These are phyloP conservation scores for Pythium myriotylum DNA, from an alignment of 352 stramenopile genomes.

Conservation along the genomic window DNA sequence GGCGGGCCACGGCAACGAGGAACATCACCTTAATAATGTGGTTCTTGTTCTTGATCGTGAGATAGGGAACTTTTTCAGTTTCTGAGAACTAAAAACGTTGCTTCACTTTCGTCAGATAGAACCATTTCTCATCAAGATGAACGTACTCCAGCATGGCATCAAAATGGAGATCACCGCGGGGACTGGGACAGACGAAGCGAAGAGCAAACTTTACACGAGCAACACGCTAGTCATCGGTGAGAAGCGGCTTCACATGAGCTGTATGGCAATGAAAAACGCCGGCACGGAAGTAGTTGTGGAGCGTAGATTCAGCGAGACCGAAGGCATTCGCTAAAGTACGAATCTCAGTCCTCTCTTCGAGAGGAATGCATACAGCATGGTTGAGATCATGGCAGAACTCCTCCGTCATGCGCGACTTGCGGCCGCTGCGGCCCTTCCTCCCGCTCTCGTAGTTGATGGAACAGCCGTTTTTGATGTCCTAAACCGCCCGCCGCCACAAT, in stretches of 20 bases:
- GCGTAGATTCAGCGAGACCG: conserved; percentile 1
- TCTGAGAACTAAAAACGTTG: not conserved
- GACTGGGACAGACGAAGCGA: not conserved
- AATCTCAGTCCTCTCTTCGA: too few species aligned
- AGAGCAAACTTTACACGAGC: conserved; percentile 1
- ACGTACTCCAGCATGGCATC: conserved; percentile 5
- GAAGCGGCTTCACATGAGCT: conserved; percentile 1
- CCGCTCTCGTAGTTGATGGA: too few species aligned
- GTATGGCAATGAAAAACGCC: not conserved
- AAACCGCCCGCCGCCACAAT: too few species aligned
- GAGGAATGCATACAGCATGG: too few species aligned
- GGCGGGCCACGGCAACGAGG: conserved; percentile 4
- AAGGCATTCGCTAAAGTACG: too few species aligned
- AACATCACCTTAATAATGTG: conserved; percentile 14
- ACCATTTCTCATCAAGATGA: conserved; percentile 17
- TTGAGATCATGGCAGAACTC: too few species aligned
- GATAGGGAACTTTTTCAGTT: not conserved
- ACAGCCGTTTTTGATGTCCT: too few species aligned
- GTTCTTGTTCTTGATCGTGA: not conserved
- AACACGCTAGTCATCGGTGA: not conserved
- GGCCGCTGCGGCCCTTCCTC: too few species aligned
- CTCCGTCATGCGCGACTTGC: too few species aligned
- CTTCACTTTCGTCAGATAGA: conserved; percentile 8
- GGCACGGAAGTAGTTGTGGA: not conserved
- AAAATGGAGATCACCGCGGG: not conserved